Base-by-base conservation (phyloP, 192 early-diverging fungal genomes). In the Coemansia sp. region DNA sequence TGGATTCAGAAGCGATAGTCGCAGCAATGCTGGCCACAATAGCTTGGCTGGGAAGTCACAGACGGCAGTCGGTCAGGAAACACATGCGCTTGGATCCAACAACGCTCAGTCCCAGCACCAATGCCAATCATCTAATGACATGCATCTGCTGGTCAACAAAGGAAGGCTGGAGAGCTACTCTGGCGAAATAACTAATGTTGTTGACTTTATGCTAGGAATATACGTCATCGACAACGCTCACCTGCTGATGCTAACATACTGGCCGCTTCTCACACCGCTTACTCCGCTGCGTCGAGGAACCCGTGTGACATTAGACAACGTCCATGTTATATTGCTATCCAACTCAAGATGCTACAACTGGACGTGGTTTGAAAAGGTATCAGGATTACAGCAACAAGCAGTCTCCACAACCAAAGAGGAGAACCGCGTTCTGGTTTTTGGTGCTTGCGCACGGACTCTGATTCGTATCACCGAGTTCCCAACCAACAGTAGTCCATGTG, bases 141-240 rank as follows among this genome's bases (percentile, higher is more conserved):
- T 44, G 13, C 68, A 79, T 25, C 49, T 81, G 38, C 12, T 71
- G 10, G 70, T 69, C 4, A 57, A 66, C 22, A 51, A 46, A 39
- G 65, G 51, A 20, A 63, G 46, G 25, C 64, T 81, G 9, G 79
- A 81, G 60, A 72, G 79, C 68, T 81, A 81, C 55, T 60, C 64
- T 39, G 79, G 79, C 19, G 70, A 69, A 20, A 46, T 81, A 6
- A 76, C 79, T 7, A 55, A 60, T 16, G 46, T 76, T 14, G 57
- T 81, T 19, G 79, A 81, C 49, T 19, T 65, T 46, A 46, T 49
- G 44, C 64, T 81, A 14, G 79, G 79, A 3, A 61, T 81, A 17
- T 81, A 76, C 46, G 67, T 81, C 10, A 51, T 81, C 14, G 79
- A 81, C 32, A 46, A 63, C 53, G 56, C 64, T 32, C 79, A 81